Conservation (phyloP, 306 rosid genomes). For the Dryas drummondii region DNA sequence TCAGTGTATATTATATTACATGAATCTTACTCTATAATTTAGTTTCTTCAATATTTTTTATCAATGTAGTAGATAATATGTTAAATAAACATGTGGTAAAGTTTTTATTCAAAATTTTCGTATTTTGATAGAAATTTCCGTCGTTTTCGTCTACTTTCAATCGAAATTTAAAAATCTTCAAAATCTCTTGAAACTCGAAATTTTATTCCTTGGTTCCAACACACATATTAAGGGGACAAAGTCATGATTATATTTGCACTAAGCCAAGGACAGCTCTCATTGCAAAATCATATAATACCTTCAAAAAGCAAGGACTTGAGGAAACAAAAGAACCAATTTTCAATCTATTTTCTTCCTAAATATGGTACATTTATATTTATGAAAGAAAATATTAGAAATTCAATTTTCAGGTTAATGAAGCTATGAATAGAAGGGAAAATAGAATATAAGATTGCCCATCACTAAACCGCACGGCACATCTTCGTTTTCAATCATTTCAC, state of each 20-base stretch:
- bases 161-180: too few relatives aligned
- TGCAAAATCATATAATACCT: background rate
- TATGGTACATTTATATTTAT: background rate
- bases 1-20: too few relatives aligned
- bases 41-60: too few relatives aligned
- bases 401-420: constrained; percentile 1
- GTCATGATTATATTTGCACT: background rate
- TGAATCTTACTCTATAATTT: too few relatives aligned
- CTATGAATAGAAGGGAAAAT: background rate
- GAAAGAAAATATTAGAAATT: background rate
- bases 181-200: too few relatives aligned
- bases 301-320: constrained; percentile 9
- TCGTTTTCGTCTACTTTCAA: too few relatives aligned
- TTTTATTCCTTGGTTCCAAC: background rate
- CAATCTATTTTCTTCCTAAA: background rate
- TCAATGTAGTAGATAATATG: too few relatives aligned
- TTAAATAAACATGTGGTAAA: too few relatives aligned
- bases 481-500: constrained; percentile 66
- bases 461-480: constrained; percentile 26
- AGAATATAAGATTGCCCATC: background rate
- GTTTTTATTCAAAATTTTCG: too few relatives aligned
- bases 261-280: background rate
- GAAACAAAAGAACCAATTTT: background rate
- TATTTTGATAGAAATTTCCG: too few relatives aligned
- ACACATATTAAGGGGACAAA: background rate